Evolutionary conservation across 805 yeast species (phyloP).

Genomic region (Sugiyamaella floridensis): DNA sequence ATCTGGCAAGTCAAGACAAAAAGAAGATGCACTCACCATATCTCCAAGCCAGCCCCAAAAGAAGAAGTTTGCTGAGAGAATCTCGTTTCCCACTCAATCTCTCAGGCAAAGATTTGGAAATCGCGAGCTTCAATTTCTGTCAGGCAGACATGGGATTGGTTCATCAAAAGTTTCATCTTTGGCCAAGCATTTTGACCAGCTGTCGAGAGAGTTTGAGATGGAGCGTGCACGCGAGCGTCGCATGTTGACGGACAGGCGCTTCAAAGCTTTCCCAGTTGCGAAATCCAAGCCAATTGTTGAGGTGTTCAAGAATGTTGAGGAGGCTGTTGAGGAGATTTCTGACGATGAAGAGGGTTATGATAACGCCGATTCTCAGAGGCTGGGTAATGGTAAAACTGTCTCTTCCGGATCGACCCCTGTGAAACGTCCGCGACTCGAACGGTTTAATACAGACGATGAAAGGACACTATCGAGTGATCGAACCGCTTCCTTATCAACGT

Average conservation of each 20-base stretch:
- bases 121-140: slow-evolving; percentile 21
- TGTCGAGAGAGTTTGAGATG: slow-evolving; percentile 77
- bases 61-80: slow-evolving; percentile 13
- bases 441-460: not conserved
- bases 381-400: slow-evolving; percentile 4
- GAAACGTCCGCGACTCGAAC: not conserved
- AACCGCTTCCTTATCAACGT: not conserved
- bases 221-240: slow-evolving; percentile 76
- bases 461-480: not conserved
- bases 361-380: not conserved
- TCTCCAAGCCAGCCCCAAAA: not conserved
- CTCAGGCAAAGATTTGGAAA: slow-evolving; percentile 14
- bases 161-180: slow-evolving; percentile 29
- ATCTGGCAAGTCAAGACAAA: not conserved
- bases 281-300: slow-evolving; percentile 84
- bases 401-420: not conserved
- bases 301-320: slow-evolving; percentile 78
- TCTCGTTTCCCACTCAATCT: slow-evolving; percentile 14
- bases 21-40: not conserved
- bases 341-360: not conserved
- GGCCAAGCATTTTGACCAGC: slow-evolving; percentile 65
- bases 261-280: slow-evolving; percentile 62
- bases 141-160: slow-evolving; percentile 4
- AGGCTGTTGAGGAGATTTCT: slow-evolving; percentile 48
- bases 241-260: slow-evolving; percentile 51